Percentiles rank a stretch among this genome's conserved stretches.
These are phyloP conservation scores for Pleurostoma richardsiae DNA, from an alignment of 2,329 filamentous ascomycete genomes.

Conservation along the genomic window DNA sequence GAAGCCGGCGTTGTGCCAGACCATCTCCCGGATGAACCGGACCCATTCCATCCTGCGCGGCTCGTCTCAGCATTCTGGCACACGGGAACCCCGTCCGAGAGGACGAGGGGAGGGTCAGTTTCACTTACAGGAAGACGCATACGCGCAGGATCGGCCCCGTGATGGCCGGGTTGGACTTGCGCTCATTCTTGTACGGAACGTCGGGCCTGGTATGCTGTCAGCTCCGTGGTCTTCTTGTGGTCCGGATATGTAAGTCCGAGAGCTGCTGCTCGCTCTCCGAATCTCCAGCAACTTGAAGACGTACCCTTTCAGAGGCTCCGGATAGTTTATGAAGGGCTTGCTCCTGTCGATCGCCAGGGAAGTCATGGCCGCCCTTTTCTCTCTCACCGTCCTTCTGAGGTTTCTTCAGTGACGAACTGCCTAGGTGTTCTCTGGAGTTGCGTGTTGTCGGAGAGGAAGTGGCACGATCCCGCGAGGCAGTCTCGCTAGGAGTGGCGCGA, in stretches of 20 bases:
- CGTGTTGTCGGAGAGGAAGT: too few species aligned
- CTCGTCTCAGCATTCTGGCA: slow-evolving; percentile 2
- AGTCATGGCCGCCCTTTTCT: background rate
- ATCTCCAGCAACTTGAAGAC: slow-evolving; percentile 4
- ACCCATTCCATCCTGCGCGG: slow-evolving; percentile 46
- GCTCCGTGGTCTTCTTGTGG: background rate
- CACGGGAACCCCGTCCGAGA: too few species aligned
- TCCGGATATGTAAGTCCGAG: background rate
- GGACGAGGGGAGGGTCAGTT: too few species aligned
- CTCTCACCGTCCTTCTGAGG: too few species aligned
- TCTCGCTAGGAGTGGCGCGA: too few species aligned
- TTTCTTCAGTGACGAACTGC: too few species aligned
- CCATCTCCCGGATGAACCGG: slow-evolving; percentile 44
- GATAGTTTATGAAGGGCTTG: slow-evolving; percentile 27
- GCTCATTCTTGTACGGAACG: slow-evolving; percentile 38
- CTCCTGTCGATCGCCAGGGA: background rate
- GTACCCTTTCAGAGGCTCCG: slow-evolving; percentile 27
- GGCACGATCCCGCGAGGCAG: too few species aligned
- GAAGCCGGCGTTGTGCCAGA: slow-evolving; percentile 64
- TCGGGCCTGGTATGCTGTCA: slow-evolving; percentile 21
- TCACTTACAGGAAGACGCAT: slow-evolving; percentile 48
- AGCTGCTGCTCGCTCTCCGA: background rate
- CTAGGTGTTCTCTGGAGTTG: too few species aligned
- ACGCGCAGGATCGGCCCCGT: slow-evolving; percentile 48
- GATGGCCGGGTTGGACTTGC: slow-evolving; percentile 51